A percentile compares a stretch with the other conserved stretches of the same genome.
Evolutionary conservation across 176 grass and related monocot species (phyloP).

Genomic region (Avena eriantha): DNA sequence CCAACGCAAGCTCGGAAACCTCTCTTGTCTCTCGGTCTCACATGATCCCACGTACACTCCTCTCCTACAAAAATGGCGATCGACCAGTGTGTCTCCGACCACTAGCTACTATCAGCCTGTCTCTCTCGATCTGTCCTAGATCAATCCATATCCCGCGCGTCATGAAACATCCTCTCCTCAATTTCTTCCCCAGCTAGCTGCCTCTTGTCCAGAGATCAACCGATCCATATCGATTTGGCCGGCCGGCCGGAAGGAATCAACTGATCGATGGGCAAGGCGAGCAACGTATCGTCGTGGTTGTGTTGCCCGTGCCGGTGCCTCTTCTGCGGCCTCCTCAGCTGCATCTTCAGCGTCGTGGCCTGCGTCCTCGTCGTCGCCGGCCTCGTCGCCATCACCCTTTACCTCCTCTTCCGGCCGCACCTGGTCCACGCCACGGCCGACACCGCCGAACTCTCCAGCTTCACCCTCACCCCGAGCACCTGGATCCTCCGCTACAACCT

Average conservation of each 20-base stretch:
- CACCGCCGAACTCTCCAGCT: constrained; percentile 35
- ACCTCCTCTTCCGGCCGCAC: constrained; percentile 54
- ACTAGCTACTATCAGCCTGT: not conserved
- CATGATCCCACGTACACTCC: constrained; percentile 26
- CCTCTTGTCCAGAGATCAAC: not conserved
- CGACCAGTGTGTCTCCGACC: constrained; percentile 19
- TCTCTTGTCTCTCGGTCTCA: constrained; percentile 15
- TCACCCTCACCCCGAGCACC: constrained; percentile 15
- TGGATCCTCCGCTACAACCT: constrained; percentile 59
- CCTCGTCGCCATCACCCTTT: constrained; percentile 27
- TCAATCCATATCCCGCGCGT: not conserved
- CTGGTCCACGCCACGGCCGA: constrained; percentile 29
- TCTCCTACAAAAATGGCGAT: constrained; percentile 28
- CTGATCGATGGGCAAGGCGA: constrained; percentile 34
- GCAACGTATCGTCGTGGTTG: constrained; percentile 9
- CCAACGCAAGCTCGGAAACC: constrained; percentile 25
- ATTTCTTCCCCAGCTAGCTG: constrained; percentile 13
- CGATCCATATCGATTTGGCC: not conserved
- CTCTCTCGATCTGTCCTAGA: constrained; percentile 5
- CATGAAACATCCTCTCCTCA: constrained; percentile 15
- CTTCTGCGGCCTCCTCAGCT: constrained; percentile 35
- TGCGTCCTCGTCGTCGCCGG: constrained; percentile 38
- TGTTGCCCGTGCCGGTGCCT: constrained; percentile 51
- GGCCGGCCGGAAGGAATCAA: not conserved
- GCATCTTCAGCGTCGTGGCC: constrained; percentile 19